Evolutionary conservation across 164 flowering plant genomes (phyloP), one percentile per base, ranked within the genome.

Genomic region (Vitis cinerea): DNA sequence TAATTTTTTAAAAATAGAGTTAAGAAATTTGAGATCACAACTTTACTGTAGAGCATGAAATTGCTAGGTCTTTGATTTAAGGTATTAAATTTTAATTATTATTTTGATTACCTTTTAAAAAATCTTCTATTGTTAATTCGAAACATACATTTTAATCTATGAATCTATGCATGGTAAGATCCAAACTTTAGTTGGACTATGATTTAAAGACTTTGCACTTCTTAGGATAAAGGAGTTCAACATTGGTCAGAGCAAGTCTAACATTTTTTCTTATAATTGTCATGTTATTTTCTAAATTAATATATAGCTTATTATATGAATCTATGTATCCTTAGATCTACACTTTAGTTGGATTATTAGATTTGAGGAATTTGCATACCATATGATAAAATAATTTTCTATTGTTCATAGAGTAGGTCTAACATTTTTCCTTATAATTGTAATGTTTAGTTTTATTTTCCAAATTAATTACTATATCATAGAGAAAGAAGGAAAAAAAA

Each of bases 11-110:
- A 19, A 23, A 23, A 23, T 23, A 23, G 1, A 23, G 27, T 23
- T 23, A 23, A 23, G 27, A 23, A 23, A 23, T 23, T 23, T 23
- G 27, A 1, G 99, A 98, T 31, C 55, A 64, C 5, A 79, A 14
- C 71, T 93, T 96, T 76, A 98, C 99, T 51, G 94, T 97, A 9
- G 98, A 96, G 76, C 95, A 97, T 66, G 99, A 90, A 74, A 90
- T 93, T 72, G 94, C 97, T 16, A 88, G 97, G 77, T 76, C 85
- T 56, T 77, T 96, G 9, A 74, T 96, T 69, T 92, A 90, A 84
- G 97, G 99, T 89, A 83, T n/a, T 53, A 64, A 12, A 15, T 2
- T 59, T 50, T 56, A 2, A 23, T n/a, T 50, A 0, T 23, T 60
- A 0, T 8, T 50, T 27, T n/a, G 66, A 8, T 30, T 17, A 30